Evolutionary conservation across 345 rosid species (phyloP).

Genomic region (Salix brachista): DNA sequence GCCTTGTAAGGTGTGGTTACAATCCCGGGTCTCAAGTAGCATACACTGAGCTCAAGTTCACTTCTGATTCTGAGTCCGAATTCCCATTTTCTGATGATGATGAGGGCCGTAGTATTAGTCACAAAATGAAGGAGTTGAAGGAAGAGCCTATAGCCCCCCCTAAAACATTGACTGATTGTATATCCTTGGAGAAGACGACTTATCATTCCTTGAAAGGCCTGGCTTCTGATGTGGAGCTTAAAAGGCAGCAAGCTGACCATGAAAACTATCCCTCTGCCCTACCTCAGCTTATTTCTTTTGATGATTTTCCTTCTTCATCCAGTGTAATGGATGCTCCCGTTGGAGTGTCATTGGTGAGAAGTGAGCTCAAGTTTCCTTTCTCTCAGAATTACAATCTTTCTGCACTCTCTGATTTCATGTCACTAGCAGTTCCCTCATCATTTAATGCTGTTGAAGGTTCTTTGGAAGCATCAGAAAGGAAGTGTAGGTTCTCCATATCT

Average conservation of each 20-base stretch:
- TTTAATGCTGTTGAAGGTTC: slow-evolving; percentile 18
- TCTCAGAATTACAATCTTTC: slow-evolving; percentile 18
- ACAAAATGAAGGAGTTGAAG: slow-evolving; percentile 18
- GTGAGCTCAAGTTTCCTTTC: slow-evolving; percentile 11
- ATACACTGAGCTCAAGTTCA: slow-evolving; percentile 16
- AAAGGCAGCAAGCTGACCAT: slow-evolving; percentile 20
- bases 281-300: slow-evolving; percentile 33
- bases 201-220: slow-evolving; percentile 14
- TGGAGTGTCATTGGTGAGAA: neutral
- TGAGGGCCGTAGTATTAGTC: slow-evolving; percentile 21
- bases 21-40: slow-evolving; percentile 16
- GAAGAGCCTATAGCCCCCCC: slow-evolving; percentile 23
- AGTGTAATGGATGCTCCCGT: slow-evolving; percentile 10
- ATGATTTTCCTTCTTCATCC: slow-evolving; percentile 27
- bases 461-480: slow-evolving; percentile 14
- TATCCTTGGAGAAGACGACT: neutral
- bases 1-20: slow-evolving; percentile 24
- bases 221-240: slow-evolving; percentile 17
- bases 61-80: slow-evolving; percentile 23
- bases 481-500: slow-evolving; percentile 22
- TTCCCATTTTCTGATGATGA: slow-evolving; percentile 28
- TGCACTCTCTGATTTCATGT: slow-evolving; percentile 38
- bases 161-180: slow-evolving; percentile 12
- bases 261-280: slow-evolving; percentile 12
- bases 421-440: slow-evolving; percentile 40